Evolutionary conservation across 768 basidiomycete genomes (phyloP).

Genomic region (Steccherinum ochraceum): DNA sequence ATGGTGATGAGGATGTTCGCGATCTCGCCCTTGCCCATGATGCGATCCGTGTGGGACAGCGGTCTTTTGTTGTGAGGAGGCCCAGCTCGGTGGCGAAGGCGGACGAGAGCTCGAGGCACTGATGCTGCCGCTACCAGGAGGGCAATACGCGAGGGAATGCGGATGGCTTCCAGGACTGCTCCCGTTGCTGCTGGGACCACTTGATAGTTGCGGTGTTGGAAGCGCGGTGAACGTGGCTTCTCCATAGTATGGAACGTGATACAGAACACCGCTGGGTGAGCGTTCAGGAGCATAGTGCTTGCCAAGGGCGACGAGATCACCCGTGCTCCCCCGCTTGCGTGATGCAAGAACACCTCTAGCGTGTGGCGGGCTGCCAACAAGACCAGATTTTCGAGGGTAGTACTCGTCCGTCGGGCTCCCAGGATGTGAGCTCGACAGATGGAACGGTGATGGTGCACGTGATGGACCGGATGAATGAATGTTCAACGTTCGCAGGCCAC

Average conservation of each 20-base stretch:
- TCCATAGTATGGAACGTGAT: conserved; percentile 16
- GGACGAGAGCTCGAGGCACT: conserved; percentile 55
- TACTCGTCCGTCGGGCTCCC: conserved; percentile 30
- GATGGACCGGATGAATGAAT: conserved; percentile 66
- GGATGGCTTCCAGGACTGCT: conserved; percentile 54
- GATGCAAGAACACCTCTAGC: conserved; percentile 13
- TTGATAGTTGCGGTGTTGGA: conserved; percentile 58
- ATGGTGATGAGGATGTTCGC: conserved; percentile 35
- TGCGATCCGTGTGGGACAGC: conserved; percentile 8
- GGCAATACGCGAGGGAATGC: conserved; percentile 25
- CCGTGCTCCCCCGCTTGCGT: conserved; percentile 23
- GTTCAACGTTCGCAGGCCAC: conserved; percentile 67
- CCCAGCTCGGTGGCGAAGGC: conserved; percentile 47
- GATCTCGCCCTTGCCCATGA: conserved; percentile 6
- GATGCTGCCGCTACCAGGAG: conserved; percentile 24
- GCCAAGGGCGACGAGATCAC: conserved; percentile 21
- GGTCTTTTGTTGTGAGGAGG: conserved; percentile 9
- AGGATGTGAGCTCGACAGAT: conserved; percentile 46
- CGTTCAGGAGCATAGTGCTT: conserved; percentile 22
- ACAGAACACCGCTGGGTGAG: neutral
- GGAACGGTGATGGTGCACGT: conserved; percentile 66
- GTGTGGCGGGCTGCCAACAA: conserved; percentile 32
- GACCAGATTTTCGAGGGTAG: conserved; percentile 21
- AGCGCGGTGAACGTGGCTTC: conserved; percentile 22
- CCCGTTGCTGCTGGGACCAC: conserved; percentile 57